A percentile compares a stretch with the other conserved stretches of the same genome.
These are phyloP conservation scores for Alternaria solani DNA, from an alignment of 2,329 filamentous ascomycete species.

Conservation along the genomic window DNA sequence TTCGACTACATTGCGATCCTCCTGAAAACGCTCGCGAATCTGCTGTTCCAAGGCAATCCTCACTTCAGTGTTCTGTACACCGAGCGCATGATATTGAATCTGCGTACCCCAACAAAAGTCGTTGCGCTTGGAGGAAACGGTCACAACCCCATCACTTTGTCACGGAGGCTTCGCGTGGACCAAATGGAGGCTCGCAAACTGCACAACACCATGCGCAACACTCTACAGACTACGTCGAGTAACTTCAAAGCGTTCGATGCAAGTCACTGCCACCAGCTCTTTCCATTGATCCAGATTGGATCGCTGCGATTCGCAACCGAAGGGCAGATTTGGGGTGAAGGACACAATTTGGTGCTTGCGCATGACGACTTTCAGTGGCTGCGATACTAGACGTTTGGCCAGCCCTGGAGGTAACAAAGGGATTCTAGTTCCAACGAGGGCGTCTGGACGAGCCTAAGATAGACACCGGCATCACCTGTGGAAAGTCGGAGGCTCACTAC, in stretches of 20 bases:
- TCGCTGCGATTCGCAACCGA: slow-evolving; percentile 38
- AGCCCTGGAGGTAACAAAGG: background rate
- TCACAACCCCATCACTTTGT: slow-evolving; percentile 22
- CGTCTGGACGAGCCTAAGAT: background rate
- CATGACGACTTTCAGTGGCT: slow-evolving; percentile 43
- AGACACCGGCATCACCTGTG: background rate
- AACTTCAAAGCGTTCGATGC: slow-evolving; percentile 38
- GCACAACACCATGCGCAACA: slow-evolving; percentile 36
- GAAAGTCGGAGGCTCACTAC: background rate
- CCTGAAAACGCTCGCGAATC: slow-evolving; percentile 37
- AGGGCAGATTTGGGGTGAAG: slow-evolving; percentile 38
- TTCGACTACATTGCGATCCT: slow-evolving; percentile 46
- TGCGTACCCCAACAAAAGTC: slow-evolving; percentile 39
- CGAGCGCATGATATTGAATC: slow-evolving; percentile 38
- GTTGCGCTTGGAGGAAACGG: slow-evolving; percentile 18
- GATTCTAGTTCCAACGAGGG: background rate
- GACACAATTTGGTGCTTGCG: slow-evolving; percentile 41
- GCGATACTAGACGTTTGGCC: slow-evolving; percentile 23
- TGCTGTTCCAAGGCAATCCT: slow-evolving; percentile 31
- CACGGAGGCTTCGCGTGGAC: slow-evolving; percentile 31
- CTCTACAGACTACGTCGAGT: slow-evolving; percentile 37
- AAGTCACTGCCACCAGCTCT: slow-evolving; percentile 31
- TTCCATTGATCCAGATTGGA: slow-evolving; percentile 41
- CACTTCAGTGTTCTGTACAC: slow-evolving; percentile 36
- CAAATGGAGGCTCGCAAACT: slow-evolving; percentile 30